Percentiles rank a stretch among this genome's conserved stretches.
phyloP scores from a whole-genome alignment of 371 early-diverging fungal genomes.

The Mycotypha africana region DNA sequence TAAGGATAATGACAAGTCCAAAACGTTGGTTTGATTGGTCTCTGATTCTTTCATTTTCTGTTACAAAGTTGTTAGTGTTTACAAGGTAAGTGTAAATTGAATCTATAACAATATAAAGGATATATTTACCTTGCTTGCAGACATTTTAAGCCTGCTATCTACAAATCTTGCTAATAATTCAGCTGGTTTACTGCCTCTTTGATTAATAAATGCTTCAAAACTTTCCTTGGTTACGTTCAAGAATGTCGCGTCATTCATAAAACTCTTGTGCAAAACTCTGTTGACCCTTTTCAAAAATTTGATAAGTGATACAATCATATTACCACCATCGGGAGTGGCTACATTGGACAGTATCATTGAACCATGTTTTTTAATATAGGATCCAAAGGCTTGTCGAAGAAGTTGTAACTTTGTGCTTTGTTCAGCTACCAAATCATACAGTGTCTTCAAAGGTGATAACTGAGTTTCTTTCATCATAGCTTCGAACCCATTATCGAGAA shows the following conservation, averaged over 20 bases:
- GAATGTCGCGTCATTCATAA: constrained; percentile 56
- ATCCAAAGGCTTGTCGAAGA: constrained; percentile 21
- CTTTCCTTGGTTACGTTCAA: constrained; percentile 70
- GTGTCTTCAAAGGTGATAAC: constrained; percentile 48
- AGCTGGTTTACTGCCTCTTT: constrained; percentile 80
- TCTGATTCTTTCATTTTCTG: too few relatives aligned
- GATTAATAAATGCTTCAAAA: constrained; percentile 85
- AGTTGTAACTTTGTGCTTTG: constrained; percentile 8
- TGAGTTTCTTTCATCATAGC: constrained; percentile 56
- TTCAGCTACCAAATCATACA: constrained; percentile 36
- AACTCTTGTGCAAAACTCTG: constrained; percentile 52
- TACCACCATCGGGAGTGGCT: too few relatives aligned
- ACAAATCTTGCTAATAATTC: constrained; percentile 83
- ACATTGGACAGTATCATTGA: too few relatives aligned
- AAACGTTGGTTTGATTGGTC: constrained; percentile 6
- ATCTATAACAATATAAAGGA: not conserved
- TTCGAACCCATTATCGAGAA: constrained; percentile 67
- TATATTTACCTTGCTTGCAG: not conserved
- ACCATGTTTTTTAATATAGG: constrained; percentile 20
- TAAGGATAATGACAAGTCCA: constrained; percentile 72
- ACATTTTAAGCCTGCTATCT: constrained; percentile 53
- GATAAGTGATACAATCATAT: constrained; percentile 64
- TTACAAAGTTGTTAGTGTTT: too few relatives aligned
- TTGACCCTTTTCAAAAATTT: constrained; percentile 67
- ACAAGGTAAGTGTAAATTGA: too few relatives aligned